phyloP scores from a whole-genome alignment of 75 land plant species.

The Cupressus sempervirens region DNA sequence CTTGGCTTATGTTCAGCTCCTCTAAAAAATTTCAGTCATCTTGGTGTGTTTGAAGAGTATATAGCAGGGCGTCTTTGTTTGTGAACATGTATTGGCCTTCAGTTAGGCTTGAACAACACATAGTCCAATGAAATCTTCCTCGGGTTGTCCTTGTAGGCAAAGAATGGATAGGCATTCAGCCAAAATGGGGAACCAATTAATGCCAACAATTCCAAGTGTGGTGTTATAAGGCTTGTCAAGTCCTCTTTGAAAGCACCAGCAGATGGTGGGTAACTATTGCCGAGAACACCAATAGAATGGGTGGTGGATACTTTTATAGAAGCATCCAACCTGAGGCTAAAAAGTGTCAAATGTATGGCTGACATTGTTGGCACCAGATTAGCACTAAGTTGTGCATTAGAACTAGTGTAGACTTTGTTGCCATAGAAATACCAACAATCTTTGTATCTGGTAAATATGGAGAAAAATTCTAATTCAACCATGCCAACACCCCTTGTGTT shows the following conservation, averaged over 20 bases:
- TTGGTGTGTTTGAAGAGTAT: no score
- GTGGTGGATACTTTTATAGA: conserved; percentile 53
- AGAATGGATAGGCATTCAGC: conserved; percentile 86
- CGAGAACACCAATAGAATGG: conserved; percentile 46
- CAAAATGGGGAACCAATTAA: conserved; percentile 59
- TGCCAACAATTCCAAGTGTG: conserved; percentile 48
- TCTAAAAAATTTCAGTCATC: no score
- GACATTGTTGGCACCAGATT: conserved; percentile 62
- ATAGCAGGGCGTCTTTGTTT: no score
- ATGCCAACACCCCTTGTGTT: conserved; percentile 41
- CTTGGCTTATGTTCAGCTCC: no score
- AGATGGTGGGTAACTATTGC: conserved; percentile 61
- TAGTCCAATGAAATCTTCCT: conserved; percentile 38
- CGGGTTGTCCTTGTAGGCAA: conserved; percentile 58
- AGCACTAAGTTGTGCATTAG: conserved; percentile 31
- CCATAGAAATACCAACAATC: conserved; percentile 65
- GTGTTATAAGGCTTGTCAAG: conserved; percentile 25
- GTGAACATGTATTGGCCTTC: no score
- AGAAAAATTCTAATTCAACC: conserved; percentile 48
- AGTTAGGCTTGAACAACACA: conserved; percentile 43
- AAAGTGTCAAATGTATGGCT: conserved; percentile 48
- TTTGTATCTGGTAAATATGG: conserved; percentile 53
- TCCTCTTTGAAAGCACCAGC: conserved; percentile 42
- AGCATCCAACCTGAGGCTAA: conserved; percentile 30
- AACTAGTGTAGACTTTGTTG: conserved; percentile 54